These are phyloP conservation scores for Boeremia exigua DNA, from an alignment of 2,329 filamentous ascomycete species.

Conservation along the genomic window DNA sequence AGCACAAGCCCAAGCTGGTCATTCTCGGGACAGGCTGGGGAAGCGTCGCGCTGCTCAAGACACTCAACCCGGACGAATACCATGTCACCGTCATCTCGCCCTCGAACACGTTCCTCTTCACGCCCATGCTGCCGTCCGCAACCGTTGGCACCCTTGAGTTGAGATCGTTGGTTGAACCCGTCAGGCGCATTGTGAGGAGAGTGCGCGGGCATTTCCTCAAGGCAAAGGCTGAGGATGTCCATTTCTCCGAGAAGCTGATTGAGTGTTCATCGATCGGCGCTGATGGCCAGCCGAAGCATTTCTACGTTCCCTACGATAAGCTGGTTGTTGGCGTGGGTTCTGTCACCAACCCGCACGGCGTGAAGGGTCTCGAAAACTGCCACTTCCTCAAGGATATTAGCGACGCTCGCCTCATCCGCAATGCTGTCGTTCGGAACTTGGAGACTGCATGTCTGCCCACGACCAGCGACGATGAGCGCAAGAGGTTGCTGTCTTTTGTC, in stretches of 20 bases:
- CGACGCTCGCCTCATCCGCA: constrained; percentile 88
- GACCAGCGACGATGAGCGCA: constrained; percentile 85
- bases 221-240: constrained; percentile 84
- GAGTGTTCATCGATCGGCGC: constrained; percentile 79
- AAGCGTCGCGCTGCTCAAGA: constrained; percentile 88
- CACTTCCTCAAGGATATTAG: constrained; percentile 95
- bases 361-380: constrained; percentile 91
- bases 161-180: constrained; percentile 89
- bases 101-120: constrained; percentile 97
- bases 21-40: constrained; percentile 96
- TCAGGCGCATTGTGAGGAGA: constrained; percentile 79
- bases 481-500: constrained; percentile 90
- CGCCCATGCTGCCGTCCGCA: constrained; percentile 95
- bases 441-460: constrained; percentile 93
- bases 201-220: constrained; percentile 90
- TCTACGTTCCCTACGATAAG: constrained; percentile 98
- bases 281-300: constrained; percentile 74
- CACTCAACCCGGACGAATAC: constrained; percentile 87
- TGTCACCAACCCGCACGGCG: constrained; percentile 91
- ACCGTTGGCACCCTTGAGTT: constrained; percentile 95
- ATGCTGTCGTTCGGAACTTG: constrained; percentile 85
- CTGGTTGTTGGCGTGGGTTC: constrained; percentile 91
- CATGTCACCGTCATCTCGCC: constrained; percentile 95
- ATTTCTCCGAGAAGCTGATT: constrained; percentile 89
- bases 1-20: constrained; percentile 90